A percentile compares a stretch with the other conserved stretches of the same genome.
Conservation (phyloP, 2,329 filamentous ascomycete genomes). For the Aspergillus phoenicis region DNA sequence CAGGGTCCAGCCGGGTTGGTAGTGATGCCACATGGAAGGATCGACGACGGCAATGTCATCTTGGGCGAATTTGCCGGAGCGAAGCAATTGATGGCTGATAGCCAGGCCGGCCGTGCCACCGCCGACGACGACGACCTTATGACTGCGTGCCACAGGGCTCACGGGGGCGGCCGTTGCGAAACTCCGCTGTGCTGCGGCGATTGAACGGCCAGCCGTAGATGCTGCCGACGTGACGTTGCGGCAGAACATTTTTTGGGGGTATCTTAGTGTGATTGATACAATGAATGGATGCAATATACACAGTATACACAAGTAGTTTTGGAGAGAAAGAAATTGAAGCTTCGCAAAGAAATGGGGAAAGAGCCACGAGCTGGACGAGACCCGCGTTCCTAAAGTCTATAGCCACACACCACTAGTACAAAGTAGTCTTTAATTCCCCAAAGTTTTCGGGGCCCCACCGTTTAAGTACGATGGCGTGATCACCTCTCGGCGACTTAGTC, state of each 20-base stretch:
- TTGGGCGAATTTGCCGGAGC: constrained; percentile 57
- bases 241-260: constrained; percentile 28
- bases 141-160: constrained; percentile 46
- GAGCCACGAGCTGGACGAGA: neutral
- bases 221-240: constrained; percentile 28
- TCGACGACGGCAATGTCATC: constrained; percentile 68
- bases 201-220: constrained; percentile 24
- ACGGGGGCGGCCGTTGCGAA: constrained; percentile 41
- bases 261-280: neutral
- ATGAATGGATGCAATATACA: neutral
- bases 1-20: constrained; percentile 71
- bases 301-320: neutral
- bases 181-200: constrained; percentile 9
- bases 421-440: neutral
- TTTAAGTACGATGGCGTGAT: neutral
- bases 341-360: neutral
- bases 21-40: constrained; percentile 65
- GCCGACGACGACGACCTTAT: constrained; percentile 69
- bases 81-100: constrained; percentile 68
- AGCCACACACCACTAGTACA: no score
- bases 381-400: no score
- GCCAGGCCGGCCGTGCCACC: constrained; percentile 67
- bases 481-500: neutral
- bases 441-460: neutral
- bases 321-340: neutral